phyloP scores from a whole-genome alignment of 2,329 filamentous ascomycete species.

The Apiospora koreana region DNA sequence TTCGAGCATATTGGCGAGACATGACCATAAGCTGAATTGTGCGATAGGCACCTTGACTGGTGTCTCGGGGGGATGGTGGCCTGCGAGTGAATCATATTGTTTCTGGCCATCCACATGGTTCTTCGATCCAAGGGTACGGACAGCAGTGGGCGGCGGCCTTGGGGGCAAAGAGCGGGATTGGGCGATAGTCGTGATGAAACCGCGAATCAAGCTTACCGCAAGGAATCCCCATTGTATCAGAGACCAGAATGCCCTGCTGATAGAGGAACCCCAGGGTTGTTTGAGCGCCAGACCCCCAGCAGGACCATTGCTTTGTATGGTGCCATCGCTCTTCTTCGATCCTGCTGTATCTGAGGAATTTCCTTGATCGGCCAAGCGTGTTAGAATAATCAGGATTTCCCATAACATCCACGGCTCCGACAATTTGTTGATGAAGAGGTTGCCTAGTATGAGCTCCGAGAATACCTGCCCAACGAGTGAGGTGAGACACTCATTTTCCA shows the following conservation, averaged over 20 bases:
- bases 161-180: conserved; percentile 68
- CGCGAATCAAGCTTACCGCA: conserved; percentile 64
- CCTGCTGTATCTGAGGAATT: not conserved
- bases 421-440: conserved; percentile 75
- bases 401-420: conserved; percentile 89
- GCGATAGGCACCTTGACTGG: conserved; percentile 60
- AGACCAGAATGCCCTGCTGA: conserved; percentile 55
- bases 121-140: conserved; percentile 26
- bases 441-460: conserved; percentile 86
- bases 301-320: not conserved
- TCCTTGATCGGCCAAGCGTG: conserved; percentile 37
- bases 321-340: not conserved
- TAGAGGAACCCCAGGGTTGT: conserved; percentile 35
- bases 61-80: conserved; percentile 7
- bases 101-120: conserved; percentile 26
- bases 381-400: conserved; percentile 76
- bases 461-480: conserved; percentile 84
- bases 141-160: conserved; percentile 35
- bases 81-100: conserved; percentile 16
- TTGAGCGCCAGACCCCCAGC: not conserved
- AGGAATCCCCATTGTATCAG: conserved; percentile 56
- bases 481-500: conserved; percentile 84
- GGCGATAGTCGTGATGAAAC: conserved; percentile 64
- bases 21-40: conserved; percentile 76
- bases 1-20: conserved; percentile 71